phyloP scores from a whole-genome alignment of 2,329 filamentous ascomycete species.

The Stagonosporopsis vannaccii region DNA sequence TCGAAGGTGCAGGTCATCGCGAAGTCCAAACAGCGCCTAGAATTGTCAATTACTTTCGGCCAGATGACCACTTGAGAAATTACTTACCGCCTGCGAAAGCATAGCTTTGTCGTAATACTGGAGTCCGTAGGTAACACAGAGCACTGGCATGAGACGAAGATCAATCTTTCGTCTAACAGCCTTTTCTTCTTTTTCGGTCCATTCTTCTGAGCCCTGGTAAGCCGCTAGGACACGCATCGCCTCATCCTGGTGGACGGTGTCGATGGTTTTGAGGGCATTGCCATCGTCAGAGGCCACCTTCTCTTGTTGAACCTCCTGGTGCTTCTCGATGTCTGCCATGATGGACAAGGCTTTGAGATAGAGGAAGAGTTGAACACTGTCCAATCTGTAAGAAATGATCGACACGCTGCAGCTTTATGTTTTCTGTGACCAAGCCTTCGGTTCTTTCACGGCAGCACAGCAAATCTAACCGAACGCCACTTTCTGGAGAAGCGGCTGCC shows the following conservation, averaged over 20 bases:
- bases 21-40: conserved; percentile 1
- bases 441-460: conserved; percentile 7
- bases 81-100: conserved; percentile 58
- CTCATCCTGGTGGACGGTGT: conserved; percentile 15
- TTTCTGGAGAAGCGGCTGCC: conserved; percentile 8
- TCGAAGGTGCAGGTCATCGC: conserved; percentile 44
- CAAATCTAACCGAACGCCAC: conserved; percentile 15
- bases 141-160: conserved; percentile 28
- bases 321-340: conserved; percentile 26
- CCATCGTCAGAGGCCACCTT: conserved; percentile 13
- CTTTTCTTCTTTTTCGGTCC: conserved; percentile 53
- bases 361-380: not conserved
- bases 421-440: conserved; percentile 19
- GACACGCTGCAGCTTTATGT: conserved; percentile 24
- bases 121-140: conserved; percentile 34
- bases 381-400: conserved; percentile 10
- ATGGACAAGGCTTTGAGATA: conserved; percentile 6
- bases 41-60: not conserved
- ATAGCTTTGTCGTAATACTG: conserved; percentile 52
- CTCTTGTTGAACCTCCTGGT: conserved; percentile 21
- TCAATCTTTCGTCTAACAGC: conserved; percentile 31
- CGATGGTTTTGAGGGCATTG: conserved; percentile 8
- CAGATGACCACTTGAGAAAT: not conserved
- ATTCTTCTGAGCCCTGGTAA: conserved; percentile 53
- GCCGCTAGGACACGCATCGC: conserved; percentile 44